A percentile compares a stretch with the other conserved stretches of the same genome.
Evolutionary conservation across 371 early-diverging fungal genomes (phyloP).

Genomic region (Saksenaea oblongispora): DNA sequence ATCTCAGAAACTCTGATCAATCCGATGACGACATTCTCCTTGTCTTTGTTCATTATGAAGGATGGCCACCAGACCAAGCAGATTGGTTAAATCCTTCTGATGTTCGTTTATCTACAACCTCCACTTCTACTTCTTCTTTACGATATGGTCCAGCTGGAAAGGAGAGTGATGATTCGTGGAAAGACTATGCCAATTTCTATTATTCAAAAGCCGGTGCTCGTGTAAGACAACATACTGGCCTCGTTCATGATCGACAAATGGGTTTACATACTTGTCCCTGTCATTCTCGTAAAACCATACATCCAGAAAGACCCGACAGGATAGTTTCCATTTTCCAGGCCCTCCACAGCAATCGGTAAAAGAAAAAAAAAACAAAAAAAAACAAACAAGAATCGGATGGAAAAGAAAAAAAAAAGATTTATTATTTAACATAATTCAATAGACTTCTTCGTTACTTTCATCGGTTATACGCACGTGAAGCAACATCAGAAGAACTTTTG

Average conservation of each 20-base stretch:
- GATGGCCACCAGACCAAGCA: slow-evolving; percentile 62
- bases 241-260: slow-evolving; percentile 63
- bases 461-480: slow-evolving; percentile 55
- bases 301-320: slow-evolving; percentile 68
- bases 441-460: slow-evolving; percentile 55
- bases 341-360: slow-evolving; percentile 42
- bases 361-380: slow-evolving; percentile 1
- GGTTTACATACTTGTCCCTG: slow-evolving; percentile 61
- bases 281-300: slow-evolving; percentile 55
- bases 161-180: slow-evolving; percentile 56
- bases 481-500: slow-evolving; percentile 51
- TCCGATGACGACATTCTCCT: background rate
- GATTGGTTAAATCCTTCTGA: slow-evolving; percentile 57
- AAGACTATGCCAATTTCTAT: slow-evolving; percentile 56
- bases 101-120: slow-evolving; percentile 16
- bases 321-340: slow-evolving; percentile 43
- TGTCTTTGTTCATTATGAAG: slow-evolving; percentile 63
- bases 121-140: background rate
- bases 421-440: background rate
- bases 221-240: slow-evolving; percentile 57
- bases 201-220: slow-evolving; percentile 45
- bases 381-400: background rate
- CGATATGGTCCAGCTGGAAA: slow-evolving; percentile 55
- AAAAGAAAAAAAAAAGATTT: background rate
- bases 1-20: slow-evolving; percentile 12